Evolutionary conservation across 2,329 filamentous ascomycete species (phyloP).

Genomic region (Eutypa lata): DNA sequence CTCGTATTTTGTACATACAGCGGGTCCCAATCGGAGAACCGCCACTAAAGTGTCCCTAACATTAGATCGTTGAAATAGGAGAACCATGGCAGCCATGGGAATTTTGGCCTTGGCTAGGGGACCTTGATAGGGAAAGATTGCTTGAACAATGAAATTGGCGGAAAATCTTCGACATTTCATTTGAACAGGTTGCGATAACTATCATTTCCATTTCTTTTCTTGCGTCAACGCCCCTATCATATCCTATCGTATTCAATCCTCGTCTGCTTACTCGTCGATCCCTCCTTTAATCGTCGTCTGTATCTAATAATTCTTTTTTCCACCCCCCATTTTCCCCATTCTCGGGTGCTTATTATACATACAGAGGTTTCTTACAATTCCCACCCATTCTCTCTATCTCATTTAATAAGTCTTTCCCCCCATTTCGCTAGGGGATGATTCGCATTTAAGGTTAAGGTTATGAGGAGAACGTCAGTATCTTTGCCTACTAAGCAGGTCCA

Average conservation of each 20-base stretch:
- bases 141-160: constrained; percentile 9
- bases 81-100: background rate
- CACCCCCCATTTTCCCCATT: constrained; percentile 5
- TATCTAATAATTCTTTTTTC: background rate
- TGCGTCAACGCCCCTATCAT: background rate
- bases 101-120: background rate
- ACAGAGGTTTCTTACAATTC: constrained; percentile 3
- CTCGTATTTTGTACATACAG: too few relatives aligned
- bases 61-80: too few relatives aligned
- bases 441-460: constrained; percentile 31
- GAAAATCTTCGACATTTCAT: constrained; percentile 12
- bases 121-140: background rate
- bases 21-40: too few relatives aligned
- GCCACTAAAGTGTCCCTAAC: too few relatives aligned
- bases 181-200: background rate
- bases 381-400: constrained; percentile 5
- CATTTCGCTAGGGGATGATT: constrained; percentile 22
- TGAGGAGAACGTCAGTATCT: constrained; percentile 65
- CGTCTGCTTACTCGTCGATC: background rate
- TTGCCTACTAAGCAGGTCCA: constrained; percentile 58
- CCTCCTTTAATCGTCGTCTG: background rate
- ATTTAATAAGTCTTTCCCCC: constrained; percentile 12
- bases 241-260: background rate
- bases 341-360: constrained; percentile 6
- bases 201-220: background rate